Evolutionary conservation across 2,329 filamentous ascomycete genomes (phyloP), one percentile per base, ranked within the genome.

Genomic region (Thermochaetoides dissita): DNA sequence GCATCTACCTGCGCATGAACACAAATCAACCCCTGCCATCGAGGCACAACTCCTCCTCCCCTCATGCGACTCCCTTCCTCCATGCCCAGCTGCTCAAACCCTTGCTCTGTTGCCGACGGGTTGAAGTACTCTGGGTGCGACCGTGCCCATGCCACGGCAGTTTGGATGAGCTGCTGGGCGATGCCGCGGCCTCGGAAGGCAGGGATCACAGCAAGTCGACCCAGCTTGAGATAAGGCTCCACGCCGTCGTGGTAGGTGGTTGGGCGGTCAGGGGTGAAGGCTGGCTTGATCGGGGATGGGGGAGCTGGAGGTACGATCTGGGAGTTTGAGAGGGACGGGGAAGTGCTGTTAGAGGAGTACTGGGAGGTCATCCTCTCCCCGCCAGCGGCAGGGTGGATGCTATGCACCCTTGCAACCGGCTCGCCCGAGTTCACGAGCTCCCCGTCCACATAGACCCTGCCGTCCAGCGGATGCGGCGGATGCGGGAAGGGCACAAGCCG

Each of bases 401-500:
- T 24, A 24, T 24, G 17, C 5, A 24, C 17, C 17, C 17, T 24
- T 24, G 17, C 17, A 5, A 24, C 17, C 17, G 17, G 17, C 17
- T 24, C 17, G 17, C 17, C 17, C 17, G 17, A 24, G 28, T 54
- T 45, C 43, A 52, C 51, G 29, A 70, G 53, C 10, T 59, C 52
- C 32, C 66, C 65, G 47, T 67, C 62, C 45, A 65, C 61, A 54
- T 76, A 76, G 28, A 55, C 55, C 6, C 63, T 69, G 6, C 69
- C 73, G 0, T 60, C 55, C 49, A 64, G 55, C 36, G 77, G 76
- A 60, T 89, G 76, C 30, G 76, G 66, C 8, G 66, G 64, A 53
- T 93, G 83, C 1, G 84, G 85, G 40, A 86, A 86, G 0, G 87
- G 87, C 0, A 94, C 82, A 8, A 93, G 67, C 17, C 88, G 77